Evolutionary conservation across 2,329 filamentous ascomycete species (phyloP).

Genomic region (Arthrobotrys conoides): DNA sequence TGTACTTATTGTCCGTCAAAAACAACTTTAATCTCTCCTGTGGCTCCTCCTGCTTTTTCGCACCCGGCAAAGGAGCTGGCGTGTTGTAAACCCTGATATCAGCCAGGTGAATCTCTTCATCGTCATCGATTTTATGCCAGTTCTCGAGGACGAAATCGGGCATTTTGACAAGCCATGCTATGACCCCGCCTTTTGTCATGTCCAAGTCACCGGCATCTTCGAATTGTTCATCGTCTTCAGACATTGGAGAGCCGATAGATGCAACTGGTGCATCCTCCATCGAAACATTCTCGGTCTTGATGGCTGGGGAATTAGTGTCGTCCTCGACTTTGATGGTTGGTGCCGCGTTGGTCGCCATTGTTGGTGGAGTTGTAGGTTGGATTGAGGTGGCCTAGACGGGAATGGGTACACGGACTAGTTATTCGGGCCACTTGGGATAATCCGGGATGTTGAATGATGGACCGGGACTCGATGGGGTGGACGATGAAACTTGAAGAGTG

Average conservation of each 20-base stretch:
- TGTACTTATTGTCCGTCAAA: constrained; percentile 68
- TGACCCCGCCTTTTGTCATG: constrained; percentile 69
- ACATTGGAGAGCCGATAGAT: constrained; percentile 29
- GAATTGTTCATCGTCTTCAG: constrained; percentile 77
- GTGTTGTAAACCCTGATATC: constrained; percentile 74
- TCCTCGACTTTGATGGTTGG: constrained; percentile 59
- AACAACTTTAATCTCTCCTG: constrained; percentile 63
- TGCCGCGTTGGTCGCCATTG: constrained; percentile 49
- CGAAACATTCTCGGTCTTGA: constrained; percentile 55
- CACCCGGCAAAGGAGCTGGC: constrained; percentile 1
- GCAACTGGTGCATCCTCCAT: constrained; percentile 53
- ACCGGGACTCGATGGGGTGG: constrained; percentile 8
- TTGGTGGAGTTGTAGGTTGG: constrained; percentile 9
- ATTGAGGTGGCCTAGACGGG: constrained; percentile 3
- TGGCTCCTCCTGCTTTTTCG: constrained; percentile 9
- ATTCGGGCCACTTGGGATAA: constrained; percentile 2
- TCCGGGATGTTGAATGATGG: not conserved
- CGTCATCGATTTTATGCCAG: constrained; percentile 82
- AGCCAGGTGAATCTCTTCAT: constrained; percentile 85
- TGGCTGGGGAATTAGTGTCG: constrained; percentile 41
- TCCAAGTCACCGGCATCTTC: constrained; percentile 77
- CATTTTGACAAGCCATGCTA: constrained; percentile 80
- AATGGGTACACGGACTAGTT: not conserved
- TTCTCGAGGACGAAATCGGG: constrained; percentile 85
- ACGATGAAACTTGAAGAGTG: constrained; percentile 22